A percentile compares a stretch with the other conserved stretches of the same genome.
phyloP scores from a whole-genome alignment of 2,329 filamentous ascomycete species.

The Cylindrodendrum hubeiense region DNA sequence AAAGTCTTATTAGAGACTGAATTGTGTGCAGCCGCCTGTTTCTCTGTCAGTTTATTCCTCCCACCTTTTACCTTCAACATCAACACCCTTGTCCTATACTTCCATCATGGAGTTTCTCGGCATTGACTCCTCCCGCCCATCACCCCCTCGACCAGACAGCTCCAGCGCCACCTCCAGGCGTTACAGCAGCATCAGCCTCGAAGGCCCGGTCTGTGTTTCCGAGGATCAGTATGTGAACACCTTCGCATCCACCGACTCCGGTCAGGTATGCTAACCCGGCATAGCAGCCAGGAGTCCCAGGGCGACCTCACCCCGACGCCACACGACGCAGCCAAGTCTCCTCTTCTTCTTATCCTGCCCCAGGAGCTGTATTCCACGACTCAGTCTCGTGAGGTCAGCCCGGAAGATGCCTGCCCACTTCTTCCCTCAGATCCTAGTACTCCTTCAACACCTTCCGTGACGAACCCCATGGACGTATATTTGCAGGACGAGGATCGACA shows the following conservation, averaged over 20 bases:
- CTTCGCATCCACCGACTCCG: background rate
- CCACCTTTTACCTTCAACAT: background rate
- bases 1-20: conserved; percentile 9
- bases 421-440: conserved; percentile 26
- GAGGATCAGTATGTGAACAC: conserved; percentile 20
- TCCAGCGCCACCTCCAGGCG: conserved; percentile 12
- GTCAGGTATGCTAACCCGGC: conserved; percentile 11
- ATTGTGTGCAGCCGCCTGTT: background rate
- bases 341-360: conserved; percentile 17
- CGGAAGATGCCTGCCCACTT: conserved; percentile 4
- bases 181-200: conserved; percentile 40
- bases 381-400: background rate
- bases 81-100: background rate
- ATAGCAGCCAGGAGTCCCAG: conserved; percentile 7
- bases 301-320: background rate
- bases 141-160: conserved; percentile 4
- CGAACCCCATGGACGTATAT: conserved; percentile 33
- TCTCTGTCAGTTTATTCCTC: background rate
- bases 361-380: conserved; percentile 1
- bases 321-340: conserved; percentile 5
- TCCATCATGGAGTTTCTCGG: conserved; percentile 35
- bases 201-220: conserved; percentile 17
- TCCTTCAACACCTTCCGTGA: conserved; percentile 1
- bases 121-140: conserved; percentile 33
- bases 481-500: conserved; percentile 28